phyloP scores from a whole-genome alignment of 2,329 filamentous ascomycete genomes.

The Aspergillus fijiensis region DNA sequence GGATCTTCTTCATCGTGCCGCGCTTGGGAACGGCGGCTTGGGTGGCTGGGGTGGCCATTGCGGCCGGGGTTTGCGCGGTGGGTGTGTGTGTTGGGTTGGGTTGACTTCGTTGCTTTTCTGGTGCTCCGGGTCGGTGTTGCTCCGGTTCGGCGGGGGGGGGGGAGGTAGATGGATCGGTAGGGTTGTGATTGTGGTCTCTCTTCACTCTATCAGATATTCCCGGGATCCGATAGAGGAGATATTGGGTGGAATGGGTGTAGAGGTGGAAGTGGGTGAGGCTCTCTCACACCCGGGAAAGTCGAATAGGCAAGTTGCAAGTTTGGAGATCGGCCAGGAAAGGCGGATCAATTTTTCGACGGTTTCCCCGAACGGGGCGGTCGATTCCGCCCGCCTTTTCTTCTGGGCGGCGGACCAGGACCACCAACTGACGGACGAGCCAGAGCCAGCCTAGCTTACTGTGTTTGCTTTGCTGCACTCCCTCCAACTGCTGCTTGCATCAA shows the following conservation, averaged over 20 bases:
- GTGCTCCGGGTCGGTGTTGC: constrained; percentile 15
- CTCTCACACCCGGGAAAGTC: background rate
- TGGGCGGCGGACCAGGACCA: too few species aligned
- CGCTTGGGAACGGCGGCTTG: background rate
- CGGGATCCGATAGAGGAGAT: background rate
- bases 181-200: background rate
- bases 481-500: background rate
- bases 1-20: background rate
- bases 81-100: background rate
- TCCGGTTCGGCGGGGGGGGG: background rate
- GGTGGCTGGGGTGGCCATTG: constrained; percentile 34
- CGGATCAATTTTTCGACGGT: constrained; percentile 39
- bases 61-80: constrained; percentile 23
- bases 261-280: too few species aligned
- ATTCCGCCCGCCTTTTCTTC: constrained; percentile 10
- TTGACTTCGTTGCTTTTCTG: constrained; percentile 13
- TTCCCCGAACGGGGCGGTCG: constrained; percentile 17
- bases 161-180: background rate
- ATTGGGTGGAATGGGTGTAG: background rate
- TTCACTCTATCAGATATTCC: background rate
- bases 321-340: constrained; percentile 23
- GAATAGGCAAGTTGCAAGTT: constrained; percentile 1
- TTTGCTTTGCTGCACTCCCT: too few species aligned
- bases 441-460: too few species aligned
- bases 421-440: too few species aligned